Conservation (phyloP, 768 basidiomycete species). For the Botryobasidium botryosum region DNA sequence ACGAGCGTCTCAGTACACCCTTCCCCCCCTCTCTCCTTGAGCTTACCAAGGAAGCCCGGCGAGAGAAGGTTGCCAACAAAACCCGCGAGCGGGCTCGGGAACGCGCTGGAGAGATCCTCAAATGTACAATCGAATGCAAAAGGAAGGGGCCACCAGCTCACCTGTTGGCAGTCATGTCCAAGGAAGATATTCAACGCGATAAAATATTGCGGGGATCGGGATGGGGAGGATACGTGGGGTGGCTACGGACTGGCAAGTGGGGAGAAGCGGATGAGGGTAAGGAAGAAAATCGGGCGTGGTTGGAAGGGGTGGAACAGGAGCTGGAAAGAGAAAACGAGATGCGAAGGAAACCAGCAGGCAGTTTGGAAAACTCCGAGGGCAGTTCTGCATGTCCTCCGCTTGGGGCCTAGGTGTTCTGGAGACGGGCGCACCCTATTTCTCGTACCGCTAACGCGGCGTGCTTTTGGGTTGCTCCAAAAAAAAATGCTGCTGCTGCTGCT, state of each 20-base stretch:
- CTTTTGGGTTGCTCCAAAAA: too few species aligned
- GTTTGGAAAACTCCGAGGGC: too few species aligned
- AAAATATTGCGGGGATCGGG: slow-evolving; percentile 32
- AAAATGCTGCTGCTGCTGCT: too few species aligned
- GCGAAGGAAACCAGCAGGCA: background rate
- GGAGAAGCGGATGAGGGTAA: slow-evolving; percentile 36
- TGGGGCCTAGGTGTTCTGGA: too few species aligned
- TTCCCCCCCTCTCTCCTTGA: slow-evolving; percentile 34
- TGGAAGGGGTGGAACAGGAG: slow-evolving; percentile 1
- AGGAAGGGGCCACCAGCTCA: slow-evolving; percentile 48
- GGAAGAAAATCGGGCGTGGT: slow-evolving; percentile 19
- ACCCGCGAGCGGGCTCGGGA: slow-evolving; percentile 44
- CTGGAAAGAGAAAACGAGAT: slow-evolving; percentile 1
- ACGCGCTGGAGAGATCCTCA: slow-evolving; percentile 41
- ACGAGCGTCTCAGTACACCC: slow-evolving; percentile 25
- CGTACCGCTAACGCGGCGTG: too few species aligned
- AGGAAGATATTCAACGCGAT: slow-evolving; percentile 31
- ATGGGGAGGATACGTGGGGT: slow-evolving; percentile 57
- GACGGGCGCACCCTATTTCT: too few species aligned
- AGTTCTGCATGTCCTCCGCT: too few species aligned
- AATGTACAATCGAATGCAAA: slow-evolving; percentile 29
- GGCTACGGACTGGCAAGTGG: slow-evolving; percentile 18
- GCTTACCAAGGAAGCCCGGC: slow-evolving; percentile 36
- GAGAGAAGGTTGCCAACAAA: slow-evolving; percentile 45
- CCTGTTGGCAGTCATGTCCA: slow-evolving; percentile 34